Conservation (phyloP, 768 basidiomycete genomes). For the Amanita subjunquillea region DNA sequence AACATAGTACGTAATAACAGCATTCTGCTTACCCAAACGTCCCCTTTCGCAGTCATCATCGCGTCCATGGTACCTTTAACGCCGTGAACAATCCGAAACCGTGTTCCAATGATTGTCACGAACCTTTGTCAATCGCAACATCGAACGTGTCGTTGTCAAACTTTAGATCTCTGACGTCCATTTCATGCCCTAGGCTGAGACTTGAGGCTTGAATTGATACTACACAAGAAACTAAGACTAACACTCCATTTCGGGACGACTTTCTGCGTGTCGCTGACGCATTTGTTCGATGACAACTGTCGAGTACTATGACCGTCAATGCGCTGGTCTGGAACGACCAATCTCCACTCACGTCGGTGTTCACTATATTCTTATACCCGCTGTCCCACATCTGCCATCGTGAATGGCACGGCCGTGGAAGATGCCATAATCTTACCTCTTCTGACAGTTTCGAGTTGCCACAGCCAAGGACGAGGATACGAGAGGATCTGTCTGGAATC, state of each 20-base stretch:
- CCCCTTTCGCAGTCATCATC: conserved; percentile 76
- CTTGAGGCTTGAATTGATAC: not conserved
- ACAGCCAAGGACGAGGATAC: conserved; percentile 75
- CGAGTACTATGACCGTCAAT: conserved; percentile 49
- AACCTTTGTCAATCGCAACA: conserved; percentile 76
- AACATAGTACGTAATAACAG: not conserved
- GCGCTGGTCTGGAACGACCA: not conserved
- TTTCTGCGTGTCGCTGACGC: conserved; percentile 37
- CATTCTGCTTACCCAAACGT: conserved; percentile 57
- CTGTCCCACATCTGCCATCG: conserved; percentile 71
- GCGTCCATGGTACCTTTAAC: conserved; percentile 71
- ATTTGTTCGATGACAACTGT: conserved; percentile 66
- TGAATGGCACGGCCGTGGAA: not conserved
- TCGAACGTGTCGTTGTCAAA: conserved; percentile 61
- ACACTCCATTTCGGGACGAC: conserved; percentile 68
- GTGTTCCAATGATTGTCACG: not conserved
- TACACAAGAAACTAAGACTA: conserved; percentile 10
- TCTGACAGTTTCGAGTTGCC: conserved; percentile 77
- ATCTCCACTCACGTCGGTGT: conserved; percentile 52
- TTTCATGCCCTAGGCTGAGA: conserved; percentile 55
- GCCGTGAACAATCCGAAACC: not conserved
- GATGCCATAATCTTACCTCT: conserved; percentile 36
- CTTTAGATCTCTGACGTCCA: conserved; percentile 65
- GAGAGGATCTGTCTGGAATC: conserved; percentile 48
- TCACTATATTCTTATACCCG: conserved; percentile 72